Conservation (phyloP, 768 basidiomycete genomes). For the Agaricus sinodeliciosus region DNA sequence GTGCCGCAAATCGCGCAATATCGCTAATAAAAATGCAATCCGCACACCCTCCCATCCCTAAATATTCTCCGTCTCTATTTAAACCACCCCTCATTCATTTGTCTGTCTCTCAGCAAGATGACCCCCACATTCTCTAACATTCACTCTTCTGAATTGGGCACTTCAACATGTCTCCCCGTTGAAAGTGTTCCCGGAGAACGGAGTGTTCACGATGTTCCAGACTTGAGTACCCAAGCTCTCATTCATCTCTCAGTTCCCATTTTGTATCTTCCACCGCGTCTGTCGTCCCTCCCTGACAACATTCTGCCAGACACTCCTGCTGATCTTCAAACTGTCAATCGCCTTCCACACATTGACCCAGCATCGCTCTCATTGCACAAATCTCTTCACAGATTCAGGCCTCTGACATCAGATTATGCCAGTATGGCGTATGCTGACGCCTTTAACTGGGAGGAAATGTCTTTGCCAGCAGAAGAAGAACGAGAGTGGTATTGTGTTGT, state of each 20-base stretch:
- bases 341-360: constrained; percentile 80
- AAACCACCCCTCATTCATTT: background rate
- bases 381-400: constrained; percentile 73
- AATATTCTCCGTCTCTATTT: background rate
- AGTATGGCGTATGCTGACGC: constrained; percentile 57
- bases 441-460: constrained; percentile 83
- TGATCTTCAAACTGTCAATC: constrained; percentile 49
- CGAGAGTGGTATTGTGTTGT: constrained; percentile 91
- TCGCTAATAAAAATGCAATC: background rate
- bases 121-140: constrained; percentile 20
- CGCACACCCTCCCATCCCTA: background rate
- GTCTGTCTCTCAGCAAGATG: constrained; percentile 14
- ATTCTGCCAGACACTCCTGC: constrained; percentile 15
- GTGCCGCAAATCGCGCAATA: constrained; percentile 10
- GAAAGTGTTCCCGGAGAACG: constrained; percentile 15
- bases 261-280: constrained; percentile 78
- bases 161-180: constrained; percentile 1
- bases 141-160: constrained; percentile 20
- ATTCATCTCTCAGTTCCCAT: constrained; percentile 37
- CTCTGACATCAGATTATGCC: constrained; percentile 57
- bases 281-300: constrained; percentile 63
- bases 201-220: constrained; percentile 53
- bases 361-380: constrained; percentile 81
- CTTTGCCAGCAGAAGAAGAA: constrained; percentile 62
- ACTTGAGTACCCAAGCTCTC: constrained; percentile 29